Evolutionary conservation across 192 early-diverging fungal species (phyloP), one percentile per base, ranked within the genome.

Genomic region (Paraglomus brasilianum): DNA sequence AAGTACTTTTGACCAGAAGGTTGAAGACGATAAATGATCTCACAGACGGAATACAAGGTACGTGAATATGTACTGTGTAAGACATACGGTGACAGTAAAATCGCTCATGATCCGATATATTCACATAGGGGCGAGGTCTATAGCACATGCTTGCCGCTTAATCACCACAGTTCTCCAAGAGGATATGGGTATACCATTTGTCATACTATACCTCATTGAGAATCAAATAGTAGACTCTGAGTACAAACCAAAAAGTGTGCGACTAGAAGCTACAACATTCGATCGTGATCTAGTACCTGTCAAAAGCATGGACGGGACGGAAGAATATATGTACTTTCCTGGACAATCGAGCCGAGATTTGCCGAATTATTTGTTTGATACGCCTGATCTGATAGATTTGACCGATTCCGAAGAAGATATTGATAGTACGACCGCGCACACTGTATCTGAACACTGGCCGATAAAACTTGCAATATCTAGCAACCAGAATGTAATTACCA

Each of bases 21-120:
- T n/a, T 75, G 2, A 55, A 15, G 49, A 75, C 70, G 5, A 21
- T 75, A 22, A 71, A 75, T 30, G 49, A 72, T 19, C 72, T 75
- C 50, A 75, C 30, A 30, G 1, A 30, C 30, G 30, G 30, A 30
- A 30, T 30, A 30, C 30, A 30, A 30, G 30, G 30, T 30, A 30
- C 3, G 30, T 30, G 30, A 30, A 30, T 3, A 30, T 30, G 1
- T 3, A 30, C 30, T 3, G 30, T 30, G 3, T 30, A 30, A 30
- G 30, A 30, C 30, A 30, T 30, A 30, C 3, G 30, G 30, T 30
- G 30, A n/a, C 30, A 30, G 30, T 30, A 30, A 30, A 30, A 30
- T 30, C 30, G 30, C 30, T 30, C 30, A 30, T 30, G 3, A 30
- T 30, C 30, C 30, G 30, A 2, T 30, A 30, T 30, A 30, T 30